These are phyloP conservation scores for Pseudocercospora fuligena DNA, from an alignment of 2,329 filamentous ascomycete species.

Conservation along the genomic window DNA sequence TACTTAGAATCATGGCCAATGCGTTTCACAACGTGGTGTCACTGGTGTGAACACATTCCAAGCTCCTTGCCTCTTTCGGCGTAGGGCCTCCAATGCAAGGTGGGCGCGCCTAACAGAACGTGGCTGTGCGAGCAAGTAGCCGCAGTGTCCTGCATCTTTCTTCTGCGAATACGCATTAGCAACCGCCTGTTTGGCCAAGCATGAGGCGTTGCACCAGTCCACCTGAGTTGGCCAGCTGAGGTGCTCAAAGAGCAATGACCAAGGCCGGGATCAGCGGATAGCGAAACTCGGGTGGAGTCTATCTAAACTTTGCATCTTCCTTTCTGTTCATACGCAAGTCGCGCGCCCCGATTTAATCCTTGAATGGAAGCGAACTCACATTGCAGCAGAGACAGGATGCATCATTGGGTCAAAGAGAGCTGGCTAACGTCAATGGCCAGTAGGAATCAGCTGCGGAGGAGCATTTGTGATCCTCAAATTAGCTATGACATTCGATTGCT, in stretches of 20 bases:
- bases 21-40: not conserved
- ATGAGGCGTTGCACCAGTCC: not conserved
- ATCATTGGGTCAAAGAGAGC: not conserved
- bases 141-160: not conserved
- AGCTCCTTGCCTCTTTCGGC: constrained; percentile 1
- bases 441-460: too few relatives aligned
- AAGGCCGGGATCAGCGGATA: not conserved
- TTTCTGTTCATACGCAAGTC: too few relatives aligned
- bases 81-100: not conserved
- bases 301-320: too few relatives aligned
- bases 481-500: not conserved
- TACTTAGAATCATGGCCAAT: not conserved
- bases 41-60: not conserved
- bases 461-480: not conserved
- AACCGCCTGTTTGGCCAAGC: not conserved
- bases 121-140: not conserved
- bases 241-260: not conserved
- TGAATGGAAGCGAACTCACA: not conserved
- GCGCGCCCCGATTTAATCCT: too few relatives aligned
- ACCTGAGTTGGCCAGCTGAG: not conserved
- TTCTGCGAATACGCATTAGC: not conserved
- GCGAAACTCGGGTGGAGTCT: too few relatives aligned
- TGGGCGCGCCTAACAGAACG: not conserved
- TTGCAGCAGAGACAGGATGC: not conserved
- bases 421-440: not conserved